Evolutionary conservation across 192 early-diverging fungal genomes (phyloP), one percentile per base, ranked within the genome.

Genomic region (Entophlyctis luteolus): DNA sequence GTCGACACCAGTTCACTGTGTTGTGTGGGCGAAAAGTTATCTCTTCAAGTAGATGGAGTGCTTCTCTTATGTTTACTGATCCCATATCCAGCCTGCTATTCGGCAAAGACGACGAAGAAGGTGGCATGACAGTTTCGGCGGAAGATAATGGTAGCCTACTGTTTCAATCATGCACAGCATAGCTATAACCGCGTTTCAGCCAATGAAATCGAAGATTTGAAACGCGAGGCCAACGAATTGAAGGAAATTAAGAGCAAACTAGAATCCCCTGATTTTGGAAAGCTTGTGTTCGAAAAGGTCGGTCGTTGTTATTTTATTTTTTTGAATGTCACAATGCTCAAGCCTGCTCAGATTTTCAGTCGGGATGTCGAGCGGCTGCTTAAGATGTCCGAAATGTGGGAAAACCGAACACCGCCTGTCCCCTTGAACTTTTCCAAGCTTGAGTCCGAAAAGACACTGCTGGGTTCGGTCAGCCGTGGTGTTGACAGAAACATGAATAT

Each of bases 21-120:
- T 99, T 65, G 96, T 98, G 28, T 99, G 97, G 97, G 91, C 96
- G 65, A 99, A 99, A 75, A 91, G 86, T 66, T 99, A 94, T 75
- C 79, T 98, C 33, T 98, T 98, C 73, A 86, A 78, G 67, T 88
- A 82, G 27, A 60, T 20, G 39, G 1, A 38, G 8, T 37, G 23
- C 28, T 29, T 75, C 54, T 48, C 59, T 35, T 16, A 2, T 52
- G 16, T 49, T 16, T 28, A 28, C 12, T 16, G 25, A 2, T 29
- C 16, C 29, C 25, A 20, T 14, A 37, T 65, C 25, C 66, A 87
- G 80, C 56, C 77, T 84, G 67, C 79, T 92, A 14, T 94, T 98
- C 80, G 95, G 94, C 39, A 81, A 81, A 18, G 77, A 74, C 4
- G 81, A 88, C 22, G 86, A 80, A 2, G 79, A 78, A 12, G 80